These are phyloP conservation scores for Hamamelis virginiana DNA, from an alignment of 164 flowering plant genomes.

Conservation along the genomic window DNA sequence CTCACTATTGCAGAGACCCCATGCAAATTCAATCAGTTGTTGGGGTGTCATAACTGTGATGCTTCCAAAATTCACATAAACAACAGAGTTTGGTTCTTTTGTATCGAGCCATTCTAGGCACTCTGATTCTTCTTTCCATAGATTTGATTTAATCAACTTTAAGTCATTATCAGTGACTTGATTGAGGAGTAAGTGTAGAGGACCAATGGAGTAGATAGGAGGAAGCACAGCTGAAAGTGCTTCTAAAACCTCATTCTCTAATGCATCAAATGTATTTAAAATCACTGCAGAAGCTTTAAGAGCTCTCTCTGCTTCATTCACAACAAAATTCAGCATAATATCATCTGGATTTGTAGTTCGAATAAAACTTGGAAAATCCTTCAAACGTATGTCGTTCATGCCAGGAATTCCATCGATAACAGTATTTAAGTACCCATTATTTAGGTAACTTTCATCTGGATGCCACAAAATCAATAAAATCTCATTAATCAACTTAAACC, in stretches of 20 bases:
- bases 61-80: too few relatives aligned
- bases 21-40: too few relatives aligned
- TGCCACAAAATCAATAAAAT: neutral
- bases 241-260: constrained; percentile 28
- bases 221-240: constrained; percentile 19
- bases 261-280: constrained; percentile 38
- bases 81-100: too few relatives aligned
- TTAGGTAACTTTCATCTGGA: constrained; percentile 26
- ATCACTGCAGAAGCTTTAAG: constrained; percentile 29
- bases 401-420: constrained; percentile 30
- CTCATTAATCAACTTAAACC: too few relatives aligned
- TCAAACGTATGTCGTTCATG: constrained; percentile 25
- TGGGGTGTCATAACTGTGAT: too few relatives aligned
- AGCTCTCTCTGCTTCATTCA: constrained; percentile 3
- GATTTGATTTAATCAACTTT: constrained; percentile 22
- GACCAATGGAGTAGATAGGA: too few relatives aligned
- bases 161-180: constrained; percentile 4
- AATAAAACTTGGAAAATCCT: constrained; percentile 30
- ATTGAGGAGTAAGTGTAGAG: too few relatives aligned
- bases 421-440: constrained; percentile 29
- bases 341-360: constrained; percentile 39
- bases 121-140: too few relatives aligned
- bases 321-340: constrained; percentile 30
- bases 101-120: constrained; percentile 55
- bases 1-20: constrained; percentile 42